A percentile compares a stretch with the other conserved stretches of the same genome.
phyloP scores from a whole-genome alignment of 495 filamentous ascomycete genomes.

The Poronia punctata region DNA sequence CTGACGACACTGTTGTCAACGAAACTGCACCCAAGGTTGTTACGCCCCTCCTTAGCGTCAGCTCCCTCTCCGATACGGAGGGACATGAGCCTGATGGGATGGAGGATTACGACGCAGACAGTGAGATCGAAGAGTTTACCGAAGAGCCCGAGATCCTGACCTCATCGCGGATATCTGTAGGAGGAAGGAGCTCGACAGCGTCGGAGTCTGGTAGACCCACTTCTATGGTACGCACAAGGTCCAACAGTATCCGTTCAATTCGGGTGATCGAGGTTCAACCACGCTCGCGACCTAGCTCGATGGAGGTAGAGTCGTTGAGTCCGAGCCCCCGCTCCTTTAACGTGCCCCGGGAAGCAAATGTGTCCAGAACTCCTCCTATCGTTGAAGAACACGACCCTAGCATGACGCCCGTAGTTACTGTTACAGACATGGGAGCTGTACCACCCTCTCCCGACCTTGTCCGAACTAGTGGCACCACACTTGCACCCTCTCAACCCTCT shows the following conservation, averaged over 20 bases:
- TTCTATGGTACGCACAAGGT: slow-evolving; percentile 33
- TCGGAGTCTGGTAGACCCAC: slow-evolving; percentile 33
- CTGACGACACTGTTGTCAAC: too few relatives aligned
- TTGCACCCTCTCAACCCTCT: slow-evolving; percentile 12
- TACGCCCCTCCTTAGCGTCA: too few relatives aligned
- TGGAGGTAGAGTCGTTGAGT: slow-evolving; percentile 33
- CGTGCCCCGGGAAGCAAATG: slow-evolving; percentile 27
- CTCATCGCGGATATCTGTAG: slow-evolving; percentile 48
- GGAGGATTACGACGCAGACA: slow-evolving; percentile 27
- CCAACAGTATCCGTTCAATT: slow-evolving; percentile 46
- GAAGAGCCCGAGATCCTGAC: slow-evolving; percentile 50
- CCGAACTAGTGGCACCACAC: slow-evolving; percentile 6
- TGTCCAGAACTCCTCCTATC: slow-evolving; percentile 33
- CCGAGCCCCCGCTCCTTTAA: slow-evolving; percentile 17
- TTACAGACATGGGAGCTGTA: slow-evolving; percentile 9
- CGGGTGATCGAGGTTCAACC: slow-evolving; percentile 48
- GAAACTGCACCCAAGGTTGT: too few relatives aligned
- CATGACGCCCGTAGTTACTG: background rate
- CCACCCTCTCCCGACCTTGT: slow-evolving; percentile 8
- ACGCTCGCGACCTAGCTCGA: slow-evolving; percentile 37
- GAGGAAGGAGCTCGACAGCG: slow-evolving; percentile 34
- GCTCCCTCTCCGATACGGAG: slow-evolving; percentile 16
- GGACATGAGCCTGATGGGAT: slow-evolving; percentile 27
- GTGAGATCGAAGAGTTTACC: slow-evolving; percentile 35
- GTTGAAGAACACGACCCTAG: slow-evolving; percentile 26